A percentile compares a stretch with the other conserved stretches of the same genome.
These are phyloP conservation scores for Globisporangium heterothallicum DNA, from an alignment of 352 stramenopile species.

Conservation along the genomic window DNA sequence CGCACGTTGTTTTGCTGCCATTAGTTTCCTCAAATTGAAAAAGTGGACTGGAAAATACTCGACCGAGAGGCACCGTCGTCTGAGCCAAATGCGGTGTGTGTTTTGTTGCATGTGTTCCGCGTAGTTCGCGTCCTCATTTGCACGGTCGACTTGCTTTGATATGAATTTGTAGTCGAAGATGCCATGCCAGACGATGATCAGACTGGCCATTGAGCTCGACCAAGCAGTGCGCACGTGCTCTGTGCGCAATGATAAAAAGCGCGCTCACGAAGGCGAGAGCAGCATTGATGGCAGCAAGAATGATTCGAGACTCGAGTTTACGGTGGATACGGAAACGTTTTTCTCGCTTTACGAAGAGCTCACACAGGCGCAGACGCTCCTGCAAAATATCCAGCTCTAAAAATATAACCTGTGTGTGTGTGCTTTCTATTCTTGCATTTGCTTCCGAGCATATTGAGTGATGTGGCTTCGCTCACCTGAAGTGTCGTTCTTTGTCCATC, in stretches of 20 bases:
- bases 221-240: not conserved
- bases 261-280: not conserved
- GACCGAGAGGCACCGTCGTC: not conserved
- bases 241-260: not conserved
- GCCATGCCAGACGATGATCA: not conserved
- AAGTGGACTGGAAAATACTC: not conserved
- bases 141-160: not conserved
- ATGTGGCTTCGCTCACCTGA: too few species aligned
- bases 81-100: not conserved
- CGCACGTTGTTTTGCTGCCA: not conserved
- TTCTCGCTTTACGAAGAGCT: slow-evolving; percentile 9
- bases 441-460: too few species aligned
- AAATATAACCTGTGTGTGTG: not conserved
- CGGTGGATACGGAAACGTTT: slow-evolving; percentile 8
- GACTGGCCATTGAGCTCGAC: slow-evolving; percentile 1
- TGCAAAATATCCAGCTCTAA: not conserved
- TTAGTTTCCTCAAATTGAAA: not conserved
- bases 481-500: too few species aligned
- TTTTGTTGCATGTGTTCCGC: not conserved
- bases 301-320: not conserved
- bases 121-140: not conserved
- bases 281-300: not conserved
- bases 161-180: not conserved
- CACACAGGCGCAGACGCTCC: not conserved
- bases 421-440: not conserved